Conservation (phyloP, 2,329 filamentous ascomycete species). For the Arthrobotrys sphaeroides region DNA sequence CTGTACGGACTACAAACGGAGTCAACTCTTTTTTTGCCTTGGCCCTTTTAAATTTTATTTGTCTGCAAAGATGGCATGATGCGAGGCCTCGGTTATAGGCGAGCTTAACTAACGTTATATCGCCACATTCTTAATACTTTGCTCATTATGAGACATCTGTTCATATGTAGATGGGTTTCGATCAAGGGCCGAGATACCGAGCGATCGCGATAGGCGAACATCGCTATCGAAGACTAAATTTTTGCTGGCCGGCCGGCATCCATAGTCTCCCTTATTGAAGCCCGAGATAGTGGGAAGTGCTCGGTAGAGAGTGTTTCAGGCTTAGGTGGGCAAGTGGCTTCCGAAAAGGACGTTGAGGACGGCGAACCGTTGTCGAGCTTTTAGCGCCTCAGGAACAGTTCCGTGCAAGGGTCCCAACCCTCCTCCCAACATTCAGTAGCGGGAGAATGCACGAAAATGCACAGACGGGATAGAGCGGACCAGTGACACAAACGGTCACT, state of each 20-base stretch:
- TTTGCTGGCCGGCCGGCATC: neutral
- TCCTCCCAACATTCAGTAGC: neutral
- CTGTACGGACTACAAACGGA: no score
- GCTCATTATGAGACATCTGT: neutral
- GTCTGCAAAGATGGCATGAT: conserved; percentile 15
- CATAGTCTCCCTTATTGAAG: conserved; percentile 8
- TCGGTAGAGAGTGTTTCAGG: conserved; percentile 31
- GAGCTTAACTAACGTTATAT: conserved; percentile 2
- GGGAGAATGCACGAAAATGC: conserved; percentile 12
- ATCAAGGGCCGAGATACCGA: neutral
- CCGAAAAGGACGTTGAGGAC: conserved; percentile 15
- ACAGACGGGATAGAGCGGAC: conserved; percentile 34
- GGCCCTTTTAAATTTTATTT: neutral
- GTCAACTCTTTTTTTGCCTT: neutral
- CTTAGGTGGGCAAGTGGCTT: neutral
- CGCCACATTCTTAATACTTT: neutral
- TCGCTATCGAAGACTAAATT: neutral
- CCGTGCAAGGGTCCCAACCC: conserved; percentile 9
- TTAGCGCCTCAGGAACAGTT: conserved; percentile 32
- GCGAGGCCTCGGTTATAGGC: conserved; percentile 25
- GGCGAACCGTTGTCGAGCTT: conserved; percentile 39
- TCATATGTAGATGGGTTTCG: neutral
- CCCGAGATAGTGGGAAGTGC: conserved; percentile 19
- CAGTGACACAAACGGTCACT: neutral
- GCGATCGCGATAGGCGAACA: conserved; percentile 38